A percentile compares a stretch with the other conserved stretches of the same genome.
Conservation (phyloP, 371 early-diverging fungal genomes). For the Syncephalastrum contaminatum region DNA sequence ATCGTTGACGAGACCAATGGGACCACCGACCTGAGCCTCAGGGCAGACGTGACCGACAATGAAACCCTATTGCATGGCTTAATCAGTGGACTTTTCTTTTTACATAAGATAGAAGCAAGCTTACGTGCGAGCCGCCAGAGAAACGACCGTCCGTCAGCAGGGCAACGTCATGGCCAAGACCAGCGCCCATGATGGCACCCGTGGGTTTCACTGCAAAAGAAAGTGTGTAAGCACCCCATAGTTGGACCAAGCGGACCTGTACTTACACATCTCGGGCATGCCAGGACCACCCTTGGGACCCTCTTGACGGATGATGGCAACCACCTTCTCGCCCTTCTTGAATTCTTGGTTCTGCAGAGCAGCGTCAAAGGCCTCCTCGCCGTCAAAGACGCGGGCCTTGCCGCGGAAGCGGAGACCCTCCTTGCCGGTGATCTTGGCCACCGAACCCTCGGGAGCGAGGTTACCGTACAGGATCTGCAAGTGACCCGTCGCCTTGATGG, state of each 20-base stretch:
- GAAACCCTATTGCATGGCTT: conserved; percentile 65
- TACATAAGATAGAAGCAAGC: conserved; percentile 10
- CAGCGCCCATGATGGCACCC: conserved; percentile 95
- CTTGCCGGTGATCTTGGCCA: conserved; percentile 98
- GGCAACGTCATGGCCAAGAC: conserved; percentile 94
- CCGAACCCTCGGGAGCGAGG: conserved; percentile 77
- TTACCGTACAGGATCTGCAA: conserved; percentile 78
- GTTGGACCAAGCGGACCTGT: neutral
- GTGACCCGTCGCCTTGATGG: conserved; percentile 80
- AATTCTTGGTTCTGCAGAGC: conserved; percentile 65
- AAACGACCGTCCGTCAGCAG: conserved; percentile 95
- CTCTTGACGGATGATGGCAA: conserved; percentile 81
- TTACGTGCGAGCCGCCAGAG: conserved; percentile 92
- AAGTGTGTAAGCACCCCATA: conserved; percentile 1
- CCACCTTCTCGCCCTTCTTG: conserved; percentile 69
- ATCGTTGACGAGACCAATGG: conserved; percentile 84
- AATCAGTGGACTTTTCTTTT: neutral
- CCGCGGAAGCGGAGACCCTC: conserved; percentile 91
- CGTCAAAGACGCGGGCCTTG: conserved; percentile 85
- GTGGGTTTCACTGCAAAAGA: conserved; percentile 75
- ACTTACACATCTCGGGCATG: conserved; percentile 81
- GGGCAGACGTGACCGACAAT: conserved; percentile 97
- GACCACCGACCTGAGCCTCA: conserved; percentile 96
- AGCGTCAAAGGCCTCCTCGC: conserved; percentile 86
- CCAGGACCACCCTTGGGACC: conserved; percentile 92